Conservation (phyloP, 176 grass and related monocot species). For the Oropetium thomaeum region DNA sequence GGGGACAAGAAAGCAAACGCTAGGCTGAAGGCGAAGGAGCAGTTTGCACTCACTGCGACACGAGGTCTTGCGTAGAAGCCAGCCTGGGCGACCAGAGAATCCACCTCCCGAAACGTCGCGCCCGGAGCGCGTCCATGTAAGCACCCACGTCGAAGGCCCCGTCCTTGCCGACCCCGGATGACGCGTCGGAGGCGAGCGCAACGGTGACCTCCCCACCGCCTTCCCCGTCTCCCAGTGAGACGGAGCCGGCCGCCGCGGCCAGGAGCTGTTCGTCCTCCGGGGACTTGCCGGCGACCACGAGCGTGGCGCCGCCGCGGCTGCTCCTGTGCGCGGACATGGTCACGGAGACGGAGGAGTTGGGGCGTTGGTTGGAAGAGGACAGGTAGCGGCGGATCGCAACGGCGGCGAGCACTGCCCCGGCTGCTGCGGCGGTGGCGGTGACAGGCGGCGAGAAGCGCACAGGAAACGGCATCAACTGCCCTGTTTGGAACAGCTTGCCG, state of each 20-base stretch:
- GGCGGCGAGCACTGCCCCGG: conserved; percentile 21
- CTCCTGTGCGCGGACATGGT: not conserved
- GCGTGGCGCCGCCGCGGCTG: not conserved
- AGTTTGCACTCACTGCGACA: conserved; percentile 49
- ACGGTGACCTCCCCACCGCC: conserved; percentile 25
- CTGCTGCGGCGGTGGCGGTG: conserved; percentile 13
- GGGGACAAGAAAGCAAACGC: not conserved
- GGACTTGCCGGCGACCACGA: conserved; percentile 64
- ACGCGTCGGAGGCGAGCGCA: conserved; percentile 24
- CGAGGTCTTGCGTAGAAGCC: conserved; percentile 75
- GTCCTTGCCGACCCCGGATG: not conserved
- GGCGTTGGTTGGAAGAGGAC: not conserved
- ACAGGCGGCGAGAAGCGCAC: conserved; percentile 23
- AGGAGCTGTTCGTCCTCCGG: conserved; percentile 47
- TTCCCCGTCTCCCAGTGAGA: not conserved
- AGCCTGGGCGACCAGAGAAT: conserved; percentile 85
- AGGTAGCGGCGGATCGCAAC: conserved; percentile 38
- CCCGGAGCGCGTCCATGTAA: conserved; percentile 64
- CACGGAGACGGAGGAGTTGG: not conserved
- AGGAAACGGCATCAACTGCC: conserved; percentile 32
- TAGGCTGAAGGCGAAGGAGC: not conserved
- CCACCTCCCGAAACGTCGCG: conserved; percentile 63
- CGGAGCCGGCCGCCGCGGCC: not conserved
- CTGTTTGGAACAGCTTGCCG: too few species aligned
- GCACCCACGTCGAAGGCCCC: conserved; percentile 34